Percentiles rank a stretch among this genome's conserved stretches.
These are phyloP conservation scores for Pichia pseudocactophila DNA, from an alignment of 805 yeast species.

Conservation along the genomic window DNA sequence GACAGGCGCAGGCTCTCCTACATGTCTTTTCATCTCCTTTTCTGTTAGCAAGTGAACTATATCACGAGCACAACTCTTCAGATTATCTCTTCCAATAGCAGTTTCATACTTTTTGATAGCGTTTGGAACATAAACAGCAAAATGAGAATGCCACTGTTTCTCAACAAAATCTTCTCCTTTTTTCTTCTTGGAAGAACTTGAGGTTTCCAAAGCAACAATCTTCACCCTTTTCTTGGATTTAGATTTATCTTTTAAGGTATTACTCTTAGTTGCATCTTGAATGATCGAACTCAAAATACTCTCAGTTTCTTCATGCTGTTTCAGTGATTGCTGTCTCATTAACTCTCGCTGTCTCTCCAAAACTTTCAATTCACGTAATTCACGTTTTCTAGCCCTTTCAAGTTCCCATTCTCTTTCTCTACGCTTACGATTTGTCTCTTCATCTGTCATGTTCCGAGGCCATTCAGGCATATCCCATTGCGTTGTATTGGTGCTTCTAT, in stretches of 20 bases:
- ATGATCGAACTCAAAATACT: constrained; percentile 23
- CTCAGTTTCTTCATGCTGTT: constrained; percentile 19
- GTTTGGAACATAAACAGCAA: constrained; percentile 78
- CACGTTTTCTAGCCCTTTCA: constrained; percentile 22
- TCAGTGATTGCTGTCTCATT: constrained; percentile 21
- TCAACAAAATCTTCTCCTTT: constrained; percentile 19
- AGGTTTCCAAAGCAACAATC: background rate
- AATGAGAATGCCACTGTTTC: constrained; percentile 35
- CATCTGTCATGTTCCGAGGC: constrained; percentile 1
- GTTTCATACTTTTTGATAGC: constrained; percentile 55
- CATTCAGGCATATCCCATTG: constrained; percentile 53
- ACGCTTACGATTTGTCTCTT: constrained; percentile 8
- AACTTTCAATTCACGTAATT: constrained; percentile 22
- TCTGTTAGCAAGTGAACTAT: constrained; percentile 56
- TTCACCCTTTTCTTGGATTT: background rate
- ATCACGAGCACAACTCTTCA: constrained; percentile 74
- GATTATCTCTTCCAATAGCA: constrained; percentile 60
- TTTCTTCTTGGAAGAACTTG: constrained; percentile 16
- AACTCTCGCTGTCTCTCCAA: constrained; percentile 30
- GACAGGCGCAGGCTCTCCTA: constrained; percentile 35
- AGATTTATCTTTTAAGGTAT: background rate
- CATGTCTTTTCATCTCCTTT: constrained; percentile 54
- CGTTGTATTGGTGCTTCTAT: constrained; percentile 37
- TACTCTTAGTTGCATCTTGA: constrained; percentile 20
- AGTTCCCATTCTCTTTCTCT: constrained; percentile 13